Evolutionary conservation across 1,284 basidiomycete genomes (phyloP), one percentile per base, ranked within the genome.

Genomic region (Cronartium quercuum): DNA sequence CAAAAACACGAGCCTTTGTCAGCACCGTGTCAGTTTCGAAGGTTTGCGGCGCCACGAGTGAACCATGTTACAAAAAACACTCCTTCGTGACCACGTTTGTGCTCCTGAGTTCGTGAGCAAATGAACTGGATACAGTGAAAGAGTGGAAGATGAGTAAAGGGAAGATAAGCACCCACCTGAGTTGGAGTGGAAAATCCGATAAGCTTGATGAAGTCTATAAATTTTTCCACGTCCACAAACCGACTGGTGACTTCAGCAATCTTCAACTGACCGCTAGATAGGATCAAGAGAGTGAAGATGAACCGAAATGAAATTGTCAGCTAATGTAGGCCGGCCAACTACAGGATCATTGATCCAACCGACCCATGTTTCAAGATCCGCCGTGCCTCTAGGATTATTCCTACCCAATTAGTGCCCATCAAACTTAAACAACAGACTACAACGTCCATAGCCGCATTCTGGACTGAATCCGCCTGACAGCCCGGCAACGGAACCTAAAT

Each of bases 341-440:
- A 47, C 35, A 21, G 62, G 42, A 3, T 38, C 37, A 34, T 24
- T 24, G 47, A 60, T 35, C n/a, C 57, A 29, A 34, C 38, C 29
- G 35, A 94, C 93, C 87, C 88, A 13, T 85, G 82, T 80, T 88
- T 89, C 55, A 98, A 84, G 40, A 98, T 87, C 76, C 96, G 85
- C 86, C 91, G 91, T 2, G 91, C 91, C 82, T 99, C 95, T 40
- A 90, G 85, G 44, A 98, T 86, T 81, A 92, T 94, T 34, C 86
- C 86, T 15, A 92, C 86, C 96, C 96, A 99, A 81, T 99, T 97
- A 10, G 89, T 92, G 44, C 92, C 91, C 96, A 99, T 99, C 76
- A 99, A 84, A 79, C 92, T 95, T 76, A 99, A 85, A 57, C 94
- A 92, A 81, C 94, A 98, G 37, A 98, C 89, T 0, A 89, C 93